Percentiles rank a stretch among this genome's conserved stretches.
These are phyloP conservation scores for Salmacisia buchloeana DNA, from an alignment of 1,284 basidiomycete genomes.

Conservation along the genomic window DNA sequence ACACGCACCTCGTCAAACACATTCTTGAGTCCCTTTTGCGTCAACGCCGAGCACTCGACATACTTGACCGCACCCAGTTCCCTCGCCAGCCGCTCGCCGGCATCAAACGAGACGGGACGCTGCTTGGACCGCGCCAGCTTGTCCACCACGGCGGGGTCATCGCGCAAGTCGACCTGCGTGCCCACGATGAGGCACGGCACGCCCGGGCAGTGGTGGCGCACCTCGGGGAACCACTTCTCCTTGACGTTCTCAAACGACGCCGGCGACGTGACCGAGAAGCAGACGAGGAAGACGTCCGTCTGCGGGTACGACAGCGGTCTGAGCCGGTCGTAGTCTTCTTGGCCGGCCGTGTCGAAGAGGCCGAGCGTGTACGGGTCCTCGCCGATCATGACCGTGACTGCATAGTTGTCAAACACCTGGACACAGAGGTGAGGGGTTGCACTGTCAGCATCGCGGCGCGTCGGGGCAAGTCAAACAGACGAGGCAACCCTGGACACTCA, in stretches of 20 bases:
- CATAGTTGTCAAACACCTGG: conserved; percentile 91
- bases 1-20: conserved; percentile 80
- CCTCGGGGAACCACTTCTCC: conserved; percentile 99
- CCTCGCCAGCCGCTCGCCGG: conserved; percentile 86
- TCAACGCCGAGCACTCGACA: conserved; percentile 96
- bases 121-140: conserved; percentile 95
- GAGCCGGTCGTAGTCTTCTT: conserved; percentile 99
- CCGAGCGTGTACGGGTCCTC: conserved; percentile 98
- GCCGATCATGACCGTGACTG: conserved; percentile 99
- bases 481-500: no score
- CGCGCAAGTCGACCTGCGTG: conserved; percentile 94
- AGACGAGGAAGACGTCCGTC: conserved; percentile 98
- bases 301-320: conserved; percentile 98
- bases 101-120: conserved; percentile 77
- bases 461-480: neutral
- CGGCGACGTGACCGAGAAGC: conserved; percentile 96
- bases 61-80: conserved; percentile 98
- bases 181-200: conserved; percentile 98
- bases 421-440: conserved; percentile 24
- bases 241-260: conserved; percentile 99
- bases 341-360: conserved; percentile 97
- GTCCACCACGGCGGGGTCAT: conserved; percentile 85
- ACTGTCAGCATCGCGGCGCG: no score
- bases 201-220: conserved; percentile 99
- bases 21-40: conserved; percentile 98